These are phyloP conservation scores for Brassica hybrid DNA, from an alignment of 441 rosid genomes.

Conservation along the genomic window DNA sequence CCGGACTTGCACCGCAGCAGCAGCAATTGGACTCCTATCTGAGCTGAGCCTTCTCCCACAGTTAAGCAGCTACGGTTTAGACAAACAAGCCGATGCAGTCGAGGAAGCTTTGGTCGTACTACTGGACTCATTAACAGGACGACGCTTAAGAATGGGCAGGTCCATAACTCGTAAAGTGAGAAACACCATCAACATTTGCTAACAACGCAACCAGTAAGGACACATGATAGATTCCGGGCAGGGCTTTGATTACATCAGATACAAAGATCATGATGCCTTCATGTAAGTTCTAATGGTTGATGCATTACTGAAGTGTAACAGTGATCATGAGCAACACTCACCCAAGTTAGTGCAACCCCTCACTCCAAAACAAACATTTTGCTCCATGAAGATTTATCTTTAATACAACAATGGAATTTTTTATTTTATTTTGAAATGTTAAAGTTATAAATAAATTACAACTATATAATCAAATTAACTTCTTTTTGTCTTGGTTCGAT, in stretches of 20 bases:
- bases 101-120: constrained; percentile 67
- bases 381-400: neutral
- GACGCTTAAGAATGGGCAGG: constrained; percentile 91
- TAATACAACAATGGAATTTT: neutral
- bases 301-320: neutral
- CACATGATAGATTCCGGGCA: neutral
- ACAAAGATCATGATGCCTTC: neutral
- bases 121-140: constrained; percentile 68
- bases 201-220: constrained; percentile 14
- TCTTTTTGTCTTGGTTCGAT: neutral
- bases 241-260: neutral
- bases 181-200: constrained; percentile 44
- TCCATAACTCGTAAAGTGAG: constrained; percentile 78
- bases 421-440: neutral
- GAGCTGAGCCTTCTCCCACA: constrained; percentile 70
- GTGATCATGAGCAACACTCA: neutral
- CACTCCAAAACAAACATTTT: neutral
- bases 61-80: constrained; percentile 56
- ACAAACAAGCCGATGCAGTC: constrained; percentile 65
- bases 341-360: neutral
- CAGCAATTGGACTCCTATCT: constrained; percentile 74
- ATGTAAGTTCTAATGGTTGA: neutral
- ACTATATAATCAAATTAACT: neutral
- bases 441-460: neutral
- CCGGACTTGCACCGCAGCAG: constrained; percentile 91